Base-by-base conservation (phyloP, 306 rosid genomes). In the Begonia loranthoides region DNA sequence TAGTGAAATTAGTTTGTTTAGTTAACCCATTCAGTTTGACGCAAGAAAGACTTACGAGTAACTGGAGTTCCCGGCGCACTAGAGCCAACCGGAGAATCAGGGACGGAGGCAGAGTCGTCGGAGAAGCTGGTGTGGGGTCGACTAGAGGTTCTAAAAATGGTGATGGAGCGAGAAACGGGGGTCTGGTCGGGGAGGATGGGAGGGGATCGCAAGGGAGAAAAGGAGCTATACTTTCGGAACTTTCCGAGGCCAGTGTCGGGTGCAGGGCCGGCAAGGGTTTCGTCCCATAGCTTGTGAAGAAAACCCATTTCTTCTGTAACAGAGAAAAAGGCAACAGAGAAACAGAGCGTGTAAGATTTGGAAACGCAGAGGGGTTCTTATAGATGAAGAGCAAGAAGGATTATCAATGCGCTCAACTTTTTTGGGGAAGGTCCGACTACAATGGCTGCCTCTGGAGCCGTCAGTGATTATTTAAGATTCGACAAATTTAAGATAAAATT, bases 221-320 rank as follows among this genome's bases (percentile, higher is more conserved):
- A 51, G 10, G 95, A 74, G 47, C 80, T 62, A 40, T 55, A 76
- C 58, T 85, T 85, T 10, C 97, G 93, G 64, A 85, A 90, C 60
- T 78, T 83, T 15, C 90, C 76, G 50, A 89, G 82, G 54, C 95
- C 97, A 40, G 83, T 52, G n/a, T 90, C 97, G 2, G 97, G 97
- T 14, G 85, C 16, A 12, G 97, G 95, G 10, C 97, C 97, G 52
- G 95, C 97, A 24, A 90, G 64, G 38, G 94, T 85, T 68, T 90
- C 97, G 82, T 90, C 97, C 97, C 97, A 90, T 9, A 90, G 79
- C 70, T 82, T 90, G 52, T 82, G 74, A 53, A 90, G 87, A 62
- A 90, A 76, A 66, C 83, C 81, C 95, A 90, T 90, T 48, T 48
- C 51, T 17, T 0, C 47, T 16, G 9, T 56, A 40, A 33, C 45